Conservation (phyloP, 2,329 filamentous ascomycete genomes). For the Tothia fuscella region DNA sequence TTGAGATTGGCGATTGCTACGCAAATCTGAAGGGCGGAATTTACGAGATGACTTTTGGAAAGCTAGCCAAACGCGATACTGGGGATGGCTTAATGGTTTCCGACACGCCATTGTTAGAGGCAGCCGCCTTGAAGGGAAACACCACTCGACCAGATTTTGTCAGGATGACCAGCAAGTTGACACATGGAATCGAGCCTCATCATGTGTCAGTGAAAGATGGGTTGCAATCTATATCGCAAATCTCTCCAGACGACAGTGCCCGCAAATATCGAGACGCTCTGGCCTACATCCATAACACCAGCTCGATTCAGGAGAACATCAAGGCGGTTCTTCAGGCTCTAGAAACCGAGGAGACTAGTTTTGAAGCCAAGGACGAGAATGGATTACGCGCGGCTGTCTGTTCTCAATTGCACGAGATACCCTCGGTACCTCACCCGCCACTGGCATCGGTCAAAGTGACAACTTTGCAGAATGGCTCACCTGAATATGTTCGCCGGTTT, state of each 20-base stretch:
- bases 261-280: constrained; percentile 27
- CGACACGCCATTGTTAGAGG: constrained; percentile 35
- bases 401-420: constrained; percentile 34
- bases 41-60: constrained; percentile 38
- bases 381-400: constrained; percentile 39
- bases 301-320: constrained; percentile 26
- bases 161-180: constrained; percentile 18
- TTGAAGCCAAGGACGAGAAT: constrained; percentile 29
- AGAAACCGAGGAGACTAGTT: constrained; percentile 17
- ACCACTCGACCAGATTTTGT: constrained; percentile 5
- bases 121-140: constrained; percentile 21
- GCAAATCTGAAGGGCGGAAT: constrained; percentile 43
- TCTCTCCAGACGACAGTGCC: constrained; percentile 34
- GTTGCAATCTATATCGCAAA: constrained; percentile 28
- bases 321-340: constrained; percentile 17
- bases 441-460: constrained; percentile 36
- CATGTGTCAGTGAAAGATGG: constrained; percentile 25
- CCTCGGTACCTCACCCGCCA: constrained; percentile 41
- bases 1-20: constrained; percentile 41
- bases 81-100: constrained; percentile 31
- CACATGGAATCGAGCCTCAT: constrained; percentile 27
- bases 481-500: constrained; percentile 30
- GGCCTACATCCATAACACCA: constrained; percentile 28
- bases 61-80: constrained; percentile 24
- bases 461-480: constrained; percentile 32